phyloP scores from a whole-genome alignment of 2,329 filamentous ascomycete species.

The Diaporthe citriasiana region DNA sequence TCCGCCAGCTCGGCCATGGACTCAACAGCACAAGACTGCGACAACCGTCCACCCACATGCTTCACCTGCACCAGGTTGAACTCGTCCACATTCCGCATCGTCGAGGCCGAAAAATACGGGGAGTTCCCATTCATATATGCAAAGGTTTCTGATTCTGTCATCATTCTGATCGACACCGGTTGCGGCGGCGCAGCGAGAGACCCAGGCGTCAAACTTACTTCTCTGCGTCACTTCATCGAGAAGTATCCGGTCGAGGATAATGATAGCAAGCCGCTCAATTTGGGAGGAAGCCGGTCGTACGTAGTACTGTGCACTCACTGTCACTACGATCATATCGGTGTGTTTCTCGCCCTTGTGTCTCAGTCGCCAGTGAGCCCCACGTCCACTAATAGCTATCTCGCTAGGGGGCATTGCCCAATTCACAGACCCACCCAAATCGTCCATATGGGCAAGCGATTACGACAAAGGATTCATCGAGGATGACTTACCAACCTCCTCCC shows the following conservation, averaged over 20 bases:
- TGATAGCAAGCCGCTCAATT: conserved; percentile 54
- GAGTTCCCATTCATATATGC: conserved; percentile 62
- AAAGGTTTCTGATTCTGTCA: conserved; percentile 54
- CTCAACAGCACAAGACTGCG: not conserved
- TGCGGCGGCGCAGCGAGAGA: conserved; percentile 55
- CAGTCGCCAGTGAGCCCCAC: not conserved
- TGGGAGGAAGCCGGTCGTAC: conserved; percentile 51
- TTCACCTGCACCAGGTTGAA: conserved; percentile 52
- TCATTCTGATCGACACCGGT: conserved; percentile 62
- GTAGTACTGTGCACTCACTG: conserved; percentile 61
- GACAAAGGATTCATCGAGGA: conserved; percentile 55
- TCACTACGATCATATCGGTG: conserved; percentile 59
- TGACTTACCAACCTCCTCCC: conserved; percentile 55
- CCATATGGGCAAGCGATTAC: conserved; percentile 52
- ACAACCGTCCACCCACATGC: conserved; percentile 27
- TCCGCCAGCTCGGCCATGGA: not conserved
- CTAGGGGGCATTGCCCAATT: conserved; percentile 55
- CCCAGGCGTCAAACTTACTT: conserved; percentile 46
- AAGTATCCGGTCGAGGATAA: conserved; percentile 54
- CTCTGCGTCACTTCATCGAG: conserved; percentile 59
- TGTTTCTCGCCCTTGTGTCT: not conserved
- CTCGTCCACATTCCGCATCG: conserved; percentile 58
- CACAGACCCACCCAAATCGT: conserved; percentile 44
- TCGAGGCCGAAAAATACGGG: conserved; percentile 58
- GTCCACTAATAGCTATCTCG: conserved; percentile 37